Evolutionary conservation across 768 basidiomycete species (phyloP).

Genomic region (Suillus placidus): DNA sequence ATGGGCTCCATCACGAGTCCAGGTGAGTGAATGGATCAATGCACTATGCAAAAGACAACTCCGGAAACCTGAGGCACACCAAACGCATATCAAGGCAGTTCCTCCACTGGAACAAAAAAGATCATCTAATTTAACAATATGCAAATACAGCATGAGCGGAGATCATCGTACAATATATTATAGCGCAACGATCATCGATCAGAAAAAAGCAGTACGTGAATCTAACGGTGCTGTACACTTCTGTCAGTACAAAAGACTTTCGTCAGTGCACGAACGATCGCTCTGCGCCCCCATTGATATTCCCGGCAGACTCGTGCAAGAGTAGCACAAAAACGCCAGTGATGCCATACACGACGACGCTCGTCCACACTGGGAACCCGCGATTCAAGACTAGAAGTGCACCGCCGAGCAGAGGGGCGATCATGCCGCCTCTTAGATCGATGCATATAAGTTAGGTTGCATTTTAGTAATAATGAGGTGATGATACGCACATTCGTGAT

Average conservation of each 20-base stretch:
- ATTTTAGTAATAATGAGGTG: not conserved
- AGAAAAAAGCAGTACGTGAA: not conserved
- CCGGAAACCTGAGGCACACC: not conserved
- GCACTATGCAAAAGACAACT: not conserved
- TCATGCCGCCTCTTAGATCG: slow-evolving; percentile 76
- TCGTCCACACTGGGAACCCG: slow-evolving; percentile 76
- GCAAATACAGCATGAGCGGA: not conserved
- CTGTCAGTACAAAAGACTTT: not conserved
- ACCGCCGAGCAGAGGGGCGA: slow-evolving; percentile 82
- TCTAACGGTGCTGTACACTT: not conserved
- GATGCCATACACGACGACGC: slow-evolving; percentile 64
- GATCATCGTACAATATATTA: not conserved
- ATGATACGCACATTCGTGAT: slow-evolving; percentile 63
- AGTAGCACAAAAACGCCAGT: slow-evolving; percentile 66
- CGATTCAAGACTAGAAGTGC: slow-evolving; percentile 65
- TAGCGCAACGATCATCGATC: not conserved
- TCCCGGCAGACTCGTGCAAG: slow-evolving; percentile 54
- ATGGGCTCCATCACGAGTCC: not conserved
- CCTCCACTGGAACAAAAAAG: not conserved
- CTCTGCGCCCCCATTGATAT: slow-evolving; percentile 24
- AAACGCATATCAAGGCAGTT: not conserved
- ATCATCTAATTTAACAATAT: not conserved
- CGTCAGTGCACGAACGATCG: slow-evolving; percentile 23
- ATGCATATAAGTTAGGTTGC: not conserved
- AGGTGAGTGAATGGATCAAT: not conserved